Base-by-base conservation (phyloP, 768 basidiomycete species). In the Candolleomyces aberdarensis region DNA sequence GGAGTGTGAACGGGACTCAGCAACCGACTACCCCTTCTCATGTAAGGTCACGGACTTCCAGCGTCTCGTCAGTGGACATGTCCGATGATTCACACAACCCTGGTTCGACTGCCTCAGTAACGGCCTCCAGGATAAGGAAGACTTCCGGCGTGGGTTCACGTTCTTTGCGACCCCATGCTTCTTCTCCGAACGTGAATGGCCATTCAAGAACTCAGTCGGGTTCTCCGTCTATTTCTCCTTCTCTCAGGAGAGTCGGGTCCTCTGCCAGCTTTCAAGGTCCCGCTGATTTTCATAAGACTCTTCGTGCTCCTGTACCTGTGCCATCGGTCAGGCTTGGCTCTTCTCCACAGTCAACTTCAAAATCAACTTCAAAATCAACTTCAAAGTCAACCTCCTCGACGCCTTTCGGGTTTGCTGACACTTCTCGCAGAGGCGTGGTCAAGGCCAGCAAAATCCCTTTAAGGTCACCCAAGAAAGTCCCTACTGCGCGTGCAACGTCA, bases 211-310 rank as follows among this genome's bases (percentile, higher is more conserved):
- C 53, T 9, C 22, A 47, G 7, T 17, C 49, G 3, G 15, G 17
- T 15, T 54, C 32, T 20, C 52, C 52, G 15, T 39, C 52, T 14
- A 74, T 80, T 64, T 89, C 85, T 0, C 88, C 86, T 8, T 84
- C 88, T 1, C 15, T 17, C 32, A 32, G 32, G 17, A 54, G 32
- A 20, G 26, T 15, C 17, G 15, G 29, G 17, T 54, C 52, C 9
- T 14, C 52, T 39, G 26, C 32, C 15, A 54, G 20, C 32, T 31
- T 54, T 31, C 52, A n/a, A 32, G 32, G 52, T 17, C 52, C 52
- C 29, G 31, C 14, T 54, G 49, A 51, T 11, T 22, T 15, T 20
- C 52, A 54, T 15, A 29, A 54, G 15, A 39, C 20, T 26, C 20
- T 13, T 32, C 52, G 32, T 13, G 32, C 15, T 4, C 44, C 44